A percentile compares a stretch with the other conserved stretches of the same genome.
phyloP scores from a whole-genome alignment of 768 basidiomycete species.

The Trametes cubensis region DNA sequence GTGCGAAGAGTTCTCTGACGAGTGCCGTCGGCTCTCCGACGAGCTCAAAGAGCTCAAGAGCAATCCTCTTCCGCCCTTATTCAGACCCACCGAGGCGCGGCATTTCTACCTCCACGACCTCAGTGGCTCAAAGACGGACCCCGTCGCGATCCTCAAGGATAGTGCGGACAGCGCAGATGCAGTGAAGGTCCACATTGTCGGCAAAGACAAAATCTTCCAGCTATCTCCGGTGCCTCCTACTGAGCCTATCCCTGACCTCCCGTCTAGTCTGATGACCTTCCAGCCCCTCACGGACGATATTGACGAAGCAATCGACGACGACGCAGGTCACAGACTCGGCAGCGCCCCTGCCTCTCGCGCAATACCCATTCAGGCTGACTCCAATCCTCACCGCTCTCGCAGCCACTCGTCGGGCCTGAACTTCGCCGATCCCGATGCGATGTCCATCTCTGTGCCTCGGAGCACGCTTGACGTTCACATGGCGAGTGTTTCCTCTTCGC shows the following conservation, averaged over 20 bases:
- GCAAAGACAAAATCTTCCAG: constrained; percentile 29
- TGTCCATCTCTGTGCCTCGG: constrained; percentile 31
- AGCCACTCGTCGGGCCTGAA: constrained; percentile 27
- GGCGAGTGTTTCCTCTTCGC: constrained; percentile 33
- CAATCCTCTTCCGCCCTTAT: constrained; percentile 18
- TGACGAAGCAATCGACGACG: constrained; percentile 29
- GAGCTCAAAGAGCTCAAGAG: constrained; percentile 27
- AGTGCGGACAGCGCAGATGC: constrained; percentile 12
- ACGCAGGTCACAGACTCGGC: constrained; percentile 12
- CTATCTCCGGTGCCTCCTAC: constrained; percentile 33
- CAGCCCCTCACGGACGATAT: constrained; percentile 30
- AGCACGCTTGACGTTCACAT: constrained; percentile 32
- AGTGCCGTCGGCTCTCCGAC: constrained; percentile 28
- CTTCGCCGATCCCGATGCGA: constrained; percentile 19
- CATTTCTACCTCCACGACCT: constrained; percentile 25
- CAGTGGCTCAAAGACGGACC: constrained; percentile 19
- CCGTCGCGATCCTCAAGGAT: constrained; percentile 26
- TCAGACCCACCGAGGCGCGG: constrained; percentile 18
- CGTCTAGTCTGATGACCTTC: constrained; percentile 28
- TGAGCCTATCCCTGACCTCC: constrained; percentile 29
- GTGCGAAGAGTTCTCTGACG: constrained; percentile 27
- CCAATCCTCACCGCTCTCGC: constrained; percentile 23
- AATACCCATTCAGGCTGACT: constrained; percentile 28
- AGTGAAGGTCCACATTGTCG: constrained; percentile 19
- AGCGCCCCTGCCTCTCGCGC: constrained; percentile 25